Base-by-base conservation (phyloP, 352 stramenopile genomes). In the Phytophthora sojae region DNA sequence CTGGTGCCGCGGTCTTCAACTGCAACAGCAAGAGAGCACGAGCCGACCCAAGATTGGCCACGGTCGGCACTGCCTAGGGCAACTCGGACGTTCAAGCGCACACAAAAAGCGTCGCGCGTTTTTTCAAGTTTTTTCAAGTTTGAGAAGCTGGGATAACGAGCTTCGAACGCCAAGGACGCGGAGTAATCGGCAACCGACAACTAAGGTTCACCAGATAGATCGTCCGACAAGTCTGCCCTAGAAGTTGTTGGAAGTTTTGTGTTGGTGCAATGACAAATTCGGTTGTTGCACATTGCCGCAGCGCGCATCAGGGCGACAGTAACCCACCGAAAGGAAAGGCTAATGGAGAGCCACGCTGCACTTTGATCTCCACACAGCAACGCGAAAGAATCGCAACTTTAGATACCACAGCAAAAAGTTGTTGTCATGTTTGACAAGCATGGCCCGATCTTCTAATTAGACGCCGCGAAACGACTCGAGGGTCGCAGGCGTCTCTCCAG, bases 391-490 rank as follows among this genome's bases (percentile, higher is more conserved):
- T 19, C 11, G 5, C 35, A 42, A 8, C 35, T 6, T 32, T 32
- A 42, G 35, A 42, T 42, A 42, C 11, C 35, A 42, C 35, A 17
- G 21, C 21, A 21, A 21, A 21, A 21, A 21, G 21, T 21, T 21
- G 21, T 21, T 21, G 21, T 21, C 21, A 21, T 21, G 21, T 21
- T 21, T 21, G 21, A 21, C 21, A 44, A 17, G 4, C 37, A 44
- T 44, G 17, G 8, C 42, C 42, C 42, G 17, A 49, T 44, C 37
- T 44, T 44, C 37, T 17, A 14, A 6, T 35, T 35, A 35, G 9
- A 35, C 37, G 37, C 12, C 15, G 17, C 19, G 58, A 65, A 65
- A 65, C 58, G 58, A 65, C 58, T 64, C 57, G 19, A 35, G 6
- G 29, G 29, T 35, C 29, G 29, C 29, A n/a, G 25, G 56, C 37